Base-by-base conservation (phyloP, 257 asterid genomes). In the Solanum raphanifolium region DNA sequence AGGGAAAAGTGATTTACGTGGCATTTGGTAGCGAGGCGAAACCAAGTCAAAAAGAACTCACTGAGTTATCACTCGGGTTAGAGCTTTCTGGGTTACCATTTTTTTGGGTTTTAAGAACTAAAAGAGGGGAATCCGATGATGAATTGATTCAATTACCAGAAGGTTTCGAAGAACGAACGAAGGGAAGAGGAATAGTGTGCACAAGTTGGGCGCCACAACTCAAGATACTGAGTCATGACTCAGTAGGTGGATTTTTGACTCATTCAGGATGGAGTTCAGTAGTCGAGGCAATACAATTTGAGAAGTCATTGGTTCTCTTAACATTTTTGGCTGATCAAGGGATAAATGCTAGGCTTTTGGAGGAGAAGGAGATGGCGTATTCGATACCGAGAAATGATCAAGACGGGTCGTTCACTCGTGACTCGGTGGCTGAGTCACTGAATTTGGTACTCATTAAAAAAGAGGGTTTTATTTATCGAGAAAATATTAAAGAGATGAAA, bases 261-360 rank as follows among this genome's bases (percentile, higher is more conserved):
- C 92, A 90, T 69, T 91, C 88, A 0, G 92, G 92, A 39, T 91
- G 90, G 91, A 87, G 92, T 32, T 91, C 93, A 38, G 66, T 76
- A 5, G 79, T 91, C 1, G 93, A 91, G 25, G 92, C 88, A 13
- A 34, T 90, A 5, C 65, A 35, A 86, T 66, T 81, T 31, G 90
- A 86, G 36, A 87, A 87, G 58, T 89, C 93, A 1, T 25, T 91
- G 6, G 34, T 90, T 27, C 29, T 91, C 60, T 72, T 91, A 31
- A 90, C 91, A 5, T 90, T 91, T 73, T 39, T 83, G 72, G 84
- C 83, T 2, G 92, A 91, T 32, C 92, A 88, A 34, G 91, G 93
- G n/a, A 23, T 88, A 87, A 89, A 81, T 58, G 92, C 92, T 6
- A 62, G 93, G 84, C 82, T 91, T 0, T 46, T 91, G 0, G 88